phyloP scores from a whole-genome alignment of 148 eudicot genomes.

The Camellia japonica region DNA sequence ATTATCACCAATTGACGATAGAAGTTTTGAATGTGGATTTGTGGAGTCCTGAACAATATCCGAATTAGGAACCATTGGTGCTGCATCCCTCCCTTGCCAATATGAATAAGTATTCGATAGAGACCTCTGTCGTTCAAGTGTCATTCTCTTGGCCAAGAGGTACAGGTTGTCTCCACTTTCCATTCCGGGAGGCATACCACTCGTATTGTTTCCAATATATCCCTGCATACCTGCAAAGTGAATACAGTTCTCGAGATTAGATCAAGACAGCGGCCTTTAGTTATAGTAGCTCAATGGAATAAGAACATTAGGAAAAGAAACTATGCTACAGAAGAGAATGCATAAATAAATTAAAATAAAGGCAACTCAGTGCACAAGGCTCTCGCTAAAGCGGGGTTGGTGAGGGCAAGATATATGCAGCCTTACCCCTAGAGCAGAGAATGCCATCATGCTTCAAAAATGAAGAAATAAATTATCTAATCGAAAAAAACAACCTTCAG shows the following conservation, averaged over 20 bases:
- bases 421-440: neutral
- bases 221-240: constrained; percentile 68
- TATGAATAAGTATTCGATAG: constrained; percentile 46
- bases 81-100: constrained; percentile 64
- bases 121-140: constrained; percentile 70
- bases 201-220: constrained; percentile 44
- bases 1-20: constrained; percentile 46
- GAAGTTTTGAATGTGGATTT: constrained; percentile 43
- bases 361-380: too few relatives aligned
- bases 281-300: constrained; percentile 1
- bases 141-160: constrained; percentile 59
- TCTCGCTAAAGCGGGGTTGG: too few relatives aligned
- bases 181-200: constrained; percentile 44
- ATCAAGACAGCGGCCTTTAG: constrained; percentile 13
- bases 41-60: constrained; percentile 45
- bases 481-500: constrained; percentile 53
- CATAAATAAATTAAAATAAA: too few relatives aligned
- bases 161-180: constrained; percentile 61
- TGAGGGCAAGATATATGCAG: too few relatives aligned
- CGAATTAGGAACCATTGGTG: constrained; percentile 40
- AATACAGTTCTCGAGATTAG: constrained; percentile 9
- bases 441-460: neutral
- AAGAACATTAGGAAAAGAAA: neutral
- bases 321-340: neutral
- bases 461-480: neutral